Evolutionary conservation across 345 rosid genomes (phyloP), one percentile per base, ranked within the genome.

Genomic region (Citrus inodora): DNA sequence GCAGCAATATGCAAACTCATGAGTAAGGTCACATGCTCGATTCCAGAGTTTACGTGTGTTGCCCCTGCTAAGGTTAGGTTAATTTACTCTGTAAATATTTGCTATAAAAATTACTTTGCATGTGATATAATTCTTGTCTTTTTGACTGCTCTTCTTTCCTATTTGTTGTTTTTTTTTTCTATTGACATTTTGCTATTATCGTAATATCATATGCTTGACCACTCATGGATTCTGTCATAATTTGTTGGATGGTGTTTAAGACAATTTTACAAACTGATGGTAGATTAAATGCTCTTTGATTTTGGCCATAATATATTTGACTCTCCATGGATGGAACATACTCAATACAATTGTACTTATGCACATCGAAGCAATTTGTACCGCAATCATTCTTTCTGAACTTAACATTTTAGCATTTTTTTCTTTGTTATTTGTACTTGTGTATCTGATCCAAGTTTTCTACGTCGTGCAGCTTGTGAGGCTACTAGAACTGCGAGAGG

Each of bases 31-130:
- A 84, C 89, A 22, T 94, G 97, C 80, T 88, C 98, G 17, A 88
- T 96, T 82, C 99, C 99, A 3, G 97, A 91, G 76, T 96, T 96
- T 81, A 92, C 99, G 5, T 94, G 98, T 61, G 83, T 94, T 79
- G 86, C 98, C 56, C 76, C 99, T 81, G 93, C 97, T 28, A 94
- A 96, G 99, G 99, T 95, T 75, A 71, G 82, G 83, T 63, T 80
- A 71, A 46, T 48, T 59, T 81, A 62, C 61, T 73, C 67, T 11
- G 35, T 75, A 38, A 53, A 67, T 71, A 28, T 69, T 76, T 46
- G 46, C 73, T 10, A 27, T 38, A 30, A 77, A 78, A 42, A 72
- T 65, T 61, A 55, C 17, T 74, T 21, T 72, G n/a, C 53, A 68
- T 38, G 6, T 64, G 40, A 30, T 13, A 46, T 76, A 42, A 19